Evolutionary conservation across 2,329 filamentous ascomycete species (phyloP).

Genomic region (Sclerotinia trifoliorum): DNA sequence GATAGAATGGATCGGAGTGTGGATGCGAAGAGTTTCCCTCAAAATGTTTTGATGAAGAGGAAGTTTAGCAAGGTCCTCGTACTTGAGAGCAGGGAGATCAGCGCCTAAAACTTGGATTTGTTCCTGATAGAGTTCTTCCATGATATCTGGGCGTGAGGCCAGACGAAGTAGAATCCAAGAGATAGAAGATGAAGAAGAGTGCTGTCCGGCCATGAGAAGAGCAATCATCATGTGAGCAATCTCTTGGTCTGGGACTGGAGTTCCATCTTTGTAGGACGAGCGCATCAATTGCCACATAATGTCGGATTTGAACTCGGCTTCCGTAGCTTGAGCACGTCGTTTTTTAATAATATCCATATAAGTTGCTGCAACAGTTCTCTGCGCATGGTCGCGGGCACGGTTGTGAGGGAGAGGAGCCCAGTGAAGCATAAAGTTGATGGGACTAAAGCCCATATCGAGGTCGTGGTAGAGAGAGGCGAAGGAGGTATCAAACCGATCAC

Average conservation of each 20-base stretch:
- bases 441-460: slow-evolving; percentile 84
- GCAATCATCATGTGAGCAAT: slow-evolving; percentile 94
- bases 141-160: slow-evolving; percentile 71
- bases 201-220: slow-evolving; percentile 86
- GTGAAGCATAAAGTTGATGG: slow-evolving; percentile 86
- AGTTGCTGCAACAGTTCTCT: slow-evolving; percentile 74
- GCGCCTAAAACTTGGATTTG: slow-evolving; percentile 71
- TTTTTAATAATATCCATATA: slow-evolving; percentile 81
- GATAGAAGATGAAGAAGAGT: slow-evolving; percentile 80
- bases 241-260: slow-evolving; percentile 74
- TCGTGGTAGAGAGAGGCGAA: slow-evolving; percentile 85
- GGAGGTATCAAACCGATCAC: slow-evolving; percentile 73
- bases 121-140: slow-evolving; percentile 80
- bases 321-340: slow-evolving; percentile 52
- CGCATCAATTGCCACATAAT: slow-evolving; percentile 92
- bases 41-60: slow-evolving; percentile 81
- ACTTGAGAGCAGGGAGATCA: slow-evolving; percentile 71
- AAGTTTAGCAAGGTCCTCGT: slow-evolving; percentile 75
- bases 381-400: slow-evolving; percentile 74
- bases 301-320: slow-evolving; percentile 60
- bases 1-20: slow-evolving; percentile 93
- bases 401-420: slow-evolving; percentile 91
- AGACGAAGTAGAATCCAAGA: slow-evolving; percentile 84
- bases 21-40: slow-evolving; percentile 87
- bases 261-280: slow-evolving; percentile 80